phyloP scores from a whole-genome alignment of 2,329 filamentous ascomycete genomes.

The Myriosclerotinia scirpicola region DNA sequence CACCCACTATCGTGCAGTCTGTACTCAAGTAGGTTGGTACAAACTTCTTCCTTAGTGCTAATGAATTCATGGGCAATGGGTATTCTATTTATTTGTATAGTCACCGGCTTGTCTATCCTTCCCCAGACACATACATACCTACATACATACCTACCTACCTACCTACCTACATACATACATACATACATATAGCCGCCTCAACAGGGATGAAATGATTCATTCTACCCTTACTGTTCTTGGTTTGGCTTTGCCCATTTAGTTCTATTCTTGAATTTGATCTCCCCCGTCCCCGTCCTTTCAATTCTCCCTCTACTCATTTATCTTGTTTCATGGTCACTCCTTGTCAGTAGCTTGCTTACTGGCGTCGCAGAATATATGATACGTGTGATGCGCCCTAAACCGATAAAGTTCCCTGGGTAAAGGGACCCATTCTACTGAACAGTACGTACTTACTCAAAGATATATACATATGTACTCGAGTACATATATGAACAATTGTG shows the following conservation, averaged over 20 bases:
- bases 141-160: too few relatives aligned
- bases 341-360: conserved; percentile 33
- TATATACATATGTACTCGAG: neutral
- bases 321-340: conserved; percentile 34
- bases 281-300: conserved; percentile 22
- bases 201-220: conserved; percentile 15
- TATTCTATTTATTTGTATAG: neutral
- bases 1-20: neutral
- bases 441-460: conserved; percentile 11
- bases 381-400: conserved; percentile 36
- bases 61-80: neutral
- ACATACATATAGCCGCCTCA: conserved; percentile 9
- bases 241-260: neutral
- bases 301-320: conserved; percentile 31
- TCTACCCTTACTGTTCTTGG: conserved; percentile 15
- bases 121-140: too few relatives aligned
- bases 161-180: too few relatives aligned
- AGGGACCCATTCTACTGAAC: conserved; percentile 9
- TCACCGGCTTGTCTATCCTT: neutral
- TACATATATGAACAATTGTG: conserved; percentile 9
- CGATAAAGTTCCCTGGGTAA: conserved; percentile 30
- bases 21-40: conserved; percentile 1
- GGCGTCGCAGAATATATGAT: conserved; percentile 40
- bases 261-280: conserved; percentile 15
- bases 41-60: neutral